Evolutionary conservation across 73 alveolate species (phyloP), one percentile per base, ranked within the genome.

Genomic region (Symbiodinium pilosum): DNA sequence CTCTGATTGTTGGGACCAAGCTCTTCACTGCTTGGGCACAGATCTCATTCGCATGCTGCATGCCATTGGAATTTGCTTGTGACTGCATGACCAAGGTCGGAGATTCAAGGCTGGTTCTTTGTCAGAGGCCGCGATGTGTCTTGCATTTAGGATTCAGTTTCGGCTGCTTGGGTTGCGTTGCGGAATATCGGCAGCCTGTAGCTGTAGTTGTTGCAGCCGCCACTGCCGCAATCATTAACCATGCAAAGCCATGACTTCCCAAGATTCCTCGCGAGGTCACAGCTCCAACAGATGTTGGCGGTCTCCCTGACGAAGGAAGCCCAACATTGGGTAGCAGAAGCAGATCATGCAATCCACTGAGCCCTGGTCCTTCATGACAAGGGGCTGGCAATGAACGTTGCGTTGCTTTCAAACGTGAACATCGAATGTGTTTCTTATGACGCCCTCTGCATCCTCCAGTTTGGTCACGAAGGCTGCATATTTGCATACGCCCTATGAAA

Each of bases 1-100:
- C 98, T 30, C 84, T 92, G 43, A 88, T 92, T 56, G 92, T 92
- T 84, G 98, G 98, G 69, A 92, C 98, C 38, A 92, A 77, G 98
- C 98, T 92, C 43, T 92, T 40, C 84, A 77, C 92, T 75, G 98
- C 98, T 47, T 92, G 98, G 98, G 98, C 38, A 18, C 77, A 28
- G 47, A 32, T 69, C 42, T 2, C 9, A 69, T 1, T 1, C 44
- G 30, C 86, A 75, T 28, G 43, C 40, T 32, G 40, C 42, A 12
- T 32, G 11, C 26, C 34, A 0, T 18, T 69, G 39, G 39, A 0
- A 75, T 11, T n/a, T 1, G 51, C 3, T 9, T 75, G 30, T 32
- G 44, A 69, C 16, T 30, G 11, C 44, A 7, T 42, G 42, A 39
- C 71, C 43, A 38, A 91, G 96, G 96, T 91, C 52, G 96, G 96